Evolutionary conservation across 2,329 filamentous ascomycete genomes (phyloP), one percentile per base, ranked within the genome.

Genomic region (Colletotrichum phormii): DNA sequence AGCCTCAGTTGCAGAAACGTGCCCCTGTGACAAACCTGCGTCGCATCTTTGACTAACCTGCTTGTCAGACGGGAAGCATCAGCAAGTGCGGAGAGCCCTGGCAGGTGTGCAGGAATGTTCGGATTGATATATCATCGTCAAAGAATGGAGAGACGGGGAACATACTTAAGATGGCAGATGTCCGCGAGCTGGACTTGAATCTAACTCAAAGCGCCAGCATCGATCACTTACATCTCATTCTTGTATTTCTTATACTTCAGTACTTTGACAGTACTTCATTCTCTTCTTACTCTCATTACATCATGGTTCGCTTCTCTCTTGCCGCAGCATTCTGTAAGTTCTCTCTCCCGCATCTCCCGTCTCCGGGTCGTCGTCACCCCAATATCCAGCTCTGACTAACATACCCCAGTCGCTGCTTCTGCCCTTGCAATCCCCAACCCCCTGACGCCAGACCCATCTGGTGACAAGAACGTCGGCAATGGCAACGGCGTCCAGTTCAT

Each of bases 401-500:
- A 33, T 35, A 7, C 18, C 5, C 13, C 13, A 70, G 71, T 76
- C 58, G 78, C 76, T 11, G 74, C 76, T 13, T 72, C 78, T 33
- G 51, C 64, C 3, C 33, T 74, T 18, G 74, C 75, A 9, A 68
- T 63, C 67, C 65, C 77, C 4, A 74, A 42, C 49, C 78, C 75
- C 12, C 71, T 79, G 71, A 71, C 67, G 29, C 77, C 78, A 9
- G 79, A 80, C 51, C 76, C 78, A 0, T 53, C 77, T 9, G 79
- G 79, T 54, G 76, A 70, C 12, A 78, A 80, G 58, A 77, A 78
- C 64, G 66, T 80, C 57, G 77, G 78, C 73, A 78, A 77, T 64
- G 78, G 76, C 62, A 26, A 67, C 11, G 79, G 77, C 24, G 63
- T 42, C 2, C 79, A 80, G 73, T 80, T 80, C 74, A 80, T 80